phyloP scores from a whole-genome alignment of 163 green algal species.

The Prototheca wickerhamii region DNA sequence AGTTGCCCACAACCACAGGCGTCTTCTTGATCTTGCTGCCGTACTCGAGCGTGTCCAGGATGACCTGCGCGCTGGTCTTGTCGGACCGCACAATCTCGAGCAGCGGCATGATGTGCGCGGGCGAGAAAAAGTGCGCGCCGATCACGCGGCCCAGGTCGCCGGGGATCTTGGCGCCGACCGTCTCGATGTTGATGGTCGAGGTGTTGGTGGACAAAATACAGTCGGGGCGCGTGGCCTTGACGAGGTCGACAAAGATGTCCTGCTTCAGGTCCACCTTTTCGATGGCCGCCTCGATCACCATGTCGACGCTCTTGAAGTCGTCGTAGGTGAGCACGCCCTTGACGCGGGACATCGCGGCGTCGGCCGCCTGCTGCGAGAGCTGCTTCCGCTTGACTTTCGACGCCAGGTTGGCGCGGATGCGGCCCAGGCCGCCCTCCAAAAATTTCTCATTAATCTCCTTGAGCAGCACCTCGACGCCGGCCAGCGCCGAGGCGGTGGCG shows the following conservation, averaged over 20 bases:
- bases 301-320: constrained; percentile 75
- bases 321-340: constrained; percentile 71
- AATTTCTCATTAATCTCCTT: constrained; percentile 98
- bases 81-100: constrained; percentile 94
- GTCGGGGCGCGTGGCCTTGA: constrained; percentile 53
- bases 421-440: constrained; percentile 68
- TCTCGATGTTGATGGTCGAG: constrained; percentile 91
- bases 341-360: constrained; percentile 45
- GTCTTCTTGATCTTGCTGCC: constrained; percentile 88
- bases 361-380: constrained; percentile 62
- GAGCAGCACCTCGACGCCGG: constrained; percentile 73
- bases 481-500: constrained; percentile 69
- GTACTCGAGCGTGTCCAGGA: constrained; percentile 87
- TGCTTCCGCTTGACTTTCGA: constrained; percentile 79
- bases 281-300: constrained; percentile 98
- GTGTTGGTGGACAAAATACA: constrained; percentile 96
- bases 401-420: constrained; percentile 79
- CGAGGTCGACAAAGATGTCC: constrained; percentile 62
- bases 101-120: constrained; percentile 97
- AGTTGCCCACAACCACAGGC: constrained; percentile 98
- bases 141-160: constrained; percentile 64
- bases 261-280: constrained; percentile 91
- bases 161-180: constrained; percentile 54
- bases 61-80: constrained; percentile 73
- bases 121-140: constrained; percentile 94